Evolutionary conservation across 225 moss, liverwort and hornwort species (phyloP), one percentile per base, ranked within the genome.

Genomic region (Physcomitrium patens): DNA sequence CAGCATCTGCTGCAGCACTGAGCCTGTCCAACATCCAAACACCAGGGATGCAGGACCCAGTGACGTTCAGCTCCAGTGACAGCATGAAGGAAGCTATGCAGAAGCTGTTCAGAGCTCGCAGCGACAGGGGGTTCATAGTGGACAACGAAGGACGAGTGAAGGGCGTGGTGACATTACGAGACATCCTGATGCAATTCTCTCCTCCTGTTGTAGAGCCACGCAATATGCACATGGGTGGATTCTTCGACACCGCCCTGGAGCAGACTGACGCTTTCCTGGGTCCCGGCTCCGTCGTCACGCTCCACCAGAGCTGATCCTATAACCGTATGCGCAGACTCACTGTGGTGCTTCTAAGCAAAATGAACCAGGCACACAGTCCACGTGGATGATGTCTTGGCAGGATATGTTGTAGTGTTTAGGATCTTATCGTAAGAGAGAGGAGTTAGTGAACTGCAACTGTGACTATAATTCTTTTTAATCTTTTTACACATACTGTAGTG

Each of bases 81-180:
- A 90, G 84, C 56, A 70, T 90, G 79, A 90, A 88, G 74, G 70
- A 66, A 37, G 82, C 92, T 0, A 92, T 92, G 86, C 82, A 79
- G 79, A 89, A 83, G 76, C 84, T 92, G 20, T 88, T 77, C 50
- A 54, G 23, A 10, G 78, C 86, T 0, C 84, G 85, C 69, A 86
- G 83, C 28, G 88, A 92, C 82, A 58, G 92, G 61, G 86, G 88
- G 24, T 92, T 86, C 76, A 72, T 92, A 19, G 86, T 90, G 20
- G 87, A 88, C 28, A 8, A 77, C 2, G 41, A 76, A 43, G 84
- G 81, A 2, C 73, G 23, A 12, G 71, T 92, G 52, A 78, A 43
- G 54, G 92, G 88, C 50, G 86, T 92, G 19, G 84, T 92, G 42
- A 92, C 92, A 16, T 54, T 90, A 54, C 86, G 92, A 22, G 92